These are phyloP conservation scores for Exsudoporus frostii DNA, from an alignment of 768 basidiomycete species.

Conservation along the genomic window DNA sequence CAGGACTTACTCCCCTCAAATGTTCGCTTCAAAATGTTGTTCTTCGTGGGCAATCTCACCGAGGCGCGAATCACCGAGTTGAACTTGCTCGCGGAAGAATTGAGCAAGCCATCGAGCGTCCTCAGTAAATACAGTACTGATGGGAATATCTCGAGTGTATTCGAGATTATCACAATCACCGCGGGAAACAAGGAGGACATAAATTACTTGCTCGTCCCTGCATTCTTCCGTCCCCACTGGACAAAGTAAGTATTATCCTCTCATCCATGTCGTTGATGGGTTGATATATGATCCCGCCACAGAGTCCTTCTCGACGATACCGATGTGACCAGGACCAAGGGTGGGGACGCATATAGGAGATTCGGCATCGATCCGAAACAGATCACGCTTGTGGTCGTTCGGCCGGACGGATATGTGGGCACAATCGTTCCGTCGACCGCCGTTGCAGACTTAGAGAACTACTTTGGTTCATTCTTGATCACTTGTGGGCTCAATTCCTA, in stretches of 20 bases:
- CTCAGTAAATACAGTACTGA: constrained; percentile 27
- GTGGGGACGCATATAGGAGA: constrained; percentile 33
- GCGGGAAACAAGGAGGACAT: constrained; percentile 31
- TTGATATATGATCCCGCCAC: neutral
- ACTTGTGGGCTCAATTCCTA: neutral
- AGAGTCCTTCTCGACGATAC: constrained; percentile 39
- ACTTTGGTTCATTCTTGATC: constrained; percentile 48
- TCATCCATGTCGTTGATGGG: neutral
- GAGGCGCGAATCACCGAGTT: constrained; percentile 21
- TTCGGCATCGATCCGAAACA: constrained; percentile 32
- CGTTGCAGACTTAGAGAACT: constrained; percentile 38
- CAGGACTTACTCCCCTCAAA: constrained; percentile 41
- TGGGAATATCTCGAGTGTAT: constrained; percentile 28
- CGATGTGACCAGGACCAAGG: constrained; percentile 28
- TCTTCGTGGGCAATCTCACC: constrained; percentile 33
- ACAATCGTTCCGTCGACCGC: constrained; percentile 29
- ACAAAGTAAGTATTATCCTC: constrained; percentile 33
- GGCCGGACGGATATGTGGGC: constrained; percentile 43
- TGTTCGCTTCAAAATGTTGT: constrained; percentile 36
- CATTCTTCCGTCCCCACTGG: constrained; percentile 39
- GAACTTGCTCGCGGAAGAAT: constrained; percentile 24
- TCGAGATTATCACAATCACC: constrained; percentile 28
- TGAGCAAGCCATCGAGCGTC: constrained; percentile 25
- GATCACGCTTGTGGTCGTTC: constrained; percentile 36
- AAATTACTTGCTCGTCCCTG: constrained; percentile 35